Conservation (phyloP, 1,284 basidiomycete species). For the Leccinum laetum region DNA sequence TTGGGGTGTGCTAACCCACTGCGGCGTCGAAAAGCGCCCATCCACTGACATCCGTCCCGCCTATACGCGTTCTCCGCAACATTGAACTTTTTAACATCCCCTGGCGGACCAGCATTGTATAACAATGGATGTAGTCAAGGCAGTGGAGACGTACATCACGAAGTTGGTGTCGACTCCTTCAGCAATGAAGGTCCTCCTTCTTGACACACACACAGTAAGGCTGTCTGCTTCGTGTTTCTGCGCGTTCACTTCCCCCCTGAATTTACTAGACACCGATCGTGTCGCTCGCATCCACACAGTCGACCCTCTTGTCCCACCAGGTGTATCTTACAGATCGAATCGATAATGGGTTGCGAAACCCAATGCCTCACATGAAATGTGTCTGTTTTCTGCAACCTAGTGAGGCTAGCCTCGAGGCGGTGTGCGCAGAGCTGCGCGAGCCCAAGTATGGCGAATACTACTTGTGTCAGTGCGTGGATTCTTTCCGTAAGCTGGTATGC, state of each 20-base stretch:
- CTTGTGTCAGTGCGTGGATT: conserved; percentile 75
- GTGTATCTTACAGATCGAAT: conserved; percentile 98
- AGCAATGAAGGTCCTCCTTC: conserved; percentile 97
- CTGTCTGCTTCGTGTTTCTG: neutral
- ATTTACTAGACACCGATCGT: conserved; percentile 89
- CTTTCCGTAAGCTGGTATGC: conserved; percentile 19
- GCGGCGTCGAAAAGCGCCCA: neutral
- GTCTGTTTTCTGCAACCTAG: conserved; percentile 90
- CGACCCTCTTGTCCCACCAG: conserved; percentile 92
- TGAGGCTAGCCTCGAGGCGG: conserved; percentile 78
- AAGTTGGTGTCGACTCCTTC: conserved; percentile 87
- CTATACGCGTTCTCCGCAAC: neutral
- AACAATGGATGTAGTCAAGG: conserved; percentile 93
- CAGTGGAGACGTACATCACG: conserved; percentile 91
- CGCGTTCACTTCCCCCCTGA: conserved; percentile 8
- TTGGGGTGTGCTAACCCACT: conserved; percentile 1
- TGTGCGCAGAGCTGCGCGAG: conserved; percentile 83
- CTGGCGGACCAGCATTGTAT: neutral
- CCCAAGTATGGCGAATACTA: conserved; percentile 93
- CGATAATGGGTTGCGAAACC: conserved; percentile 86
- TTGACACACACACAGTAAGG: conserved; percentile 93
- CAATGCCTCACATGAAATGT: conserved; percentile 96
- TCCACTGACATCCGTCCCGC: neutral
- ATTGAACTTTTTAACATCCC: neutral
- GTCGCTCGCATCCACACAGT: conserved; percentile 94